These are phyloP conservation scores for Kwoniella dendrophila DNA, from an alignment of 768 basidiomycete species.

Conservation along the genomic window DNA sequence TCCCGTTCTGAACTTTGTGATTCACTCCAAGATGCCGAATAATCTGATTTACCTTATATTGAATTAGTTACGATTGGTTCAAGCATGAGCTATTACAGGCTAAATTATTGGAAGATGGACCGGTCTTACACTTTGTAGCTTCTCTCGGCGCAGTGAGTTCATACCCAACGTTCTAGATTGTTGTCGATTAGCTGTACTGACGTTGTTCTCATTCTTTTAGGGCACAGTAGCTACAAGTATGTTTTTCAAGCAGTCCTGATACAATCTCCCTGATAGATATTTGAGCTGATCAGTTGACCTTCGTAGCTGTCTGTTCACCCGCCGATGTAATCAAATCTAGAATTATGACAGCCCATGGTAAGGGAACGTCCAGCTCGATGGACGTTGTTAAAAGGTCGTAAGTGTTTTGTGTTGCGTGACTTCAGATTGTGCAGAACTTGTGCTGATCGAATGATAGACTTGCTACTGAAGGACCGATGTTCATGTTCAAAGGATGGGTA, in stretches of 20 bases:
- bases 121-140: constrained; percentile 78
- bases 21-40: not conserved
- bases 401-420: not conserved
- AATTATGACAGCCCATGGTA: constrained; percentile 51
- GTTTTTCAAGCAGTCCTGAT: constrained; percentile 1
- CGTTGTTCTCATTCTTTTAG: constrained; percentile 5
- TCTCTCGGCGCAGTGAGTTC: constrained; percentile 76
- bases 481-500: constrained; percentile 53
- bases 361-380: constrained; percentile 35
- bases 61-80: constrained; percentile 80
- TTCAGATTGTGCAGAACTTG: too few species aligned
- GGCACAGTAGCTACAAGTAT: constrained; percentile 48
- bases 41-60: not conserved
- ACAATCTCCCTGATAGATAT: not conserved
- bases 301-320: constrained; percentile 46
- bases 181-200: not conserved
- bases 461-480: constrained; percentile 45
- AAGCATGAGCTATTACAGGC: constrained; percentile 78
- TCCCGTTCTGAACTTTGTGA: not conserved
- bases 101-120: constrained; percentile 76
- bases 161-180: not conserved
- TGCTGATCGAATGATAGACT: constrained; percentile 26
- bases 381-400: constrained; percentile 42
- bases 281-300: constrained; percentile 9
- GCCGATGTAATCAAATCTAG: constrained; percentile 51